phyloP scores from a whole-genome alignment of 1,284 basidiomycete genomes.

The Malassezia pachydermatis region DNA sequence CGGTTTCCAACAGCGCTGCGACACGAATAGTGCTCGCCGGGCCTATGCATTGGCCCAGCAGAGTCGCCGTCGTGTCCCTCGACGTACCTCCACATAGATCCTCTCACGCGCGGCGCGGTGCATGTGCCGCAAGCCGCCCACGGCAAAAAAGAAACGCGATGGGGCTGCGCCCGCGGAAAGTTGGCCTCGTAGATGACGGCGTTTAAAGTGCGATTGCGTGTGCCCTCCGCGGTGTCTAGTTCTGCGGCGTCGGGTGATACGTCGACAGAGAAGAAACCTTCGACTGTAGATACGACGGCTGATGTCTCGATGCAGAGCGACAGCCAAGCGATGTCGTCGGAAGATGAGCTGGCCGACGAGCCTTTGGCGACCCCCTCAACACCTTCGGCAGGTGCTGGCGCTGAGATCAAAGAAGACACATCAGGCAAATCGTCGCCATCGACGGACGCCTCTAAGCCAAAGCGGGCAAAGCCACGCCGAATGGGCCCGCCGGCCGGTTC shows the following conservation, averaged over 20 bases:
- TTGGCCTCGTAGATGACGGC: slow-evolving; percentile 6
- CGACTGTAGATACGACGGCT: neutral
- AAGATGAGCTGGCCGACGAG: slow-evolving; percentile 10
- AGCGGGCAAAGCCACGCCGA: slow-evolving; percentile 1
- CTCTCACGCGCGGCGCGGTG: no score
- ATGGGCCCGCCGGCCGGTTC: slow-evolving; percentile 8
- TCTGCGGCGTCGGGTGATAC: neutral
- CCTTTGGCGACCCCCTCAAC: neutral
- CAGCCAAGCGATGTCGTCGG: neutral
- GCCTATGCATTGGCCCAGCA: neutral
- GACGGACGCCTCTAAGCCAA: slow-evolving; percentile 1
- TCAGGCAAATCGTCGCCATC: neutral
- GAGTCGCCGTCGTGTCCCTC: slow-evolving; percentile 3
- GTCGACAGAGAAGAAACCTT: neutral
- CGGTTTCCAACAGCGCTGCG: slow-evolving; percentile 6
- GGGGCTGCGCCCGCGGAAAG: neutral
- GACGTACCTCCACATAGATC: slow-evolving; percentile 10
- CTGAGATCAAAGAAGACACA: neutral
- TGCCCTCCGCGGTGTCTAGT: slow-evolving; percentile 3
- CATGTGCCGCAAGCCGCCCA: no score
- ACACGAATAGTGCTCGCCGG: slow-evolving; percentile 4
- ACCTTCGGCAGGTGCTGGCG: neutral
- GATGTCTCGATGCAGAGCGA: slow-evolving; percentile 1
- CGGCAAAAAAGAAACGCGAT: neutral
- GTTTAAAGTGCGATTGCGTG: slow-evolving; percentile 17